Percentiles rank a stretch among this genome's conserved stretches.
Conservation (phyloP, 495 filamentous ascomycete genomes). For the Cryomyces antarcticus region DNA sequence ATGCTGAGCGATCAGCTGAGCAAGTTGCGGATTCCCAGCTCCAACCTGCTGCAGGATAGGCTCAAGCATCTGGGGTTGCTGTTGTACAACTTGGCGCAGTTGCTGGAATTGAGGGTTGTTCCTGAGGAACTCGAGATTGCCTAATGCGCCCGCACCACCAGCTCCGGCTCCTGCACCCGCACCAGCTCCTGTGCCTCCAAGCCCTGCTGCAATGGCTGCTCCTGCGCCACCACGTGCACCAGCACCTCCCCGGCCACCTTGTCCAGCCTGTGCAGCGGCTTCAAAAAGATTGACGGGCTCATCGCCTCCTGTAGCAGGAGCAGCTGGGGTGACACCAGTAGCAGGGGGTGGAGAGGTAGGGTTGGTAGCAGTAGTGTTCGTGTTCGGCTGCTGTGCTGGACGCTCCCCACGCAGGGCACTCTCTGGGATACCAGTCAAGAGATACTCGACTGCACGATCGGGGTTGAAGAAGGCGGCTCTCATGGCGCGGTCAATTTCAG, state of each 20-base stretch:
- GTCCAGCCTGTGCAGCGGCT: slow-evolving; percentile 60
- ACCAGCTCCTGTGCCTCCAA: slow-evolving; percentile 2
- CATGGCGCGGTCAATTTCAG: slow-evolving; percentile 81
- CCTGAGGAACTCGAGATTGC: slow-evolving; percentile 84
- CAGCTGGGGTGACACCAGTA: slow-evolving; percentile 7
- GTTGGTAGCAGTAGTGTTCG: slow-evolving; percentile 19
- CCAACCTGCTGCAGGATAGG: slow-evolving; percentile 91
- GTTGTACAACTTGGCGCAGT: slow-evolving; percentile 86
- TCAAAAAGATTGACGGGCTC: slow-evolving; percentile 86
- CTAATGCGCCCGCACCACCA: slow-evolving; percentile 30
- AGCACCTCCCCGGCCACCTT: slow-evolving; percentile 30
- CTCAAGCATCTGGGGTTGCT: slow-evolving; percentile 94
- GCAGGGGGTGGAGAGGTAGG: slow-evolving; percentile 11
- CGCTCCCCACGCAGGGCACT: slow-evolving; percentile 51
- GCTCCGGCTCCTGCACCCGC: slow-evolving; percentile 10
- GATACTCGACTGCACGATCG: slow-evolving; percentile 90
- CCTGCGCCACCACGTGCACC: slow-evolving; percentile 26
- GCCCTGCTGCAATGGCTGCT: slow-evolving; percentile 5
- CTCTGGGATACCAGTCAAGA: slow-evolving; percentile 81
- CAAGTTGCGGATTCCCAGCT: slow-evolving; percentile 88
- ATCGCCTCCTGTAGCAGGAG: slow-evolving; percentile 29
- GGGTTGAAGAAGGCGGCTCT: slow-evolving; percentile 92
- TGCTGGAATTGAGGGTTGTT: slow-evolving; percentile 96
- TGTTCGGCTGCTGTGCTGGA: slow-evolving; percentile 19
- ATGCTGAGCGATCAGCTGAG: slow-evolving; percentile 69